phyloP scores from a whole-genome alignment of 2,329 filamentous ascomycete genomes.

The Trichoderma sp. region DNA sequence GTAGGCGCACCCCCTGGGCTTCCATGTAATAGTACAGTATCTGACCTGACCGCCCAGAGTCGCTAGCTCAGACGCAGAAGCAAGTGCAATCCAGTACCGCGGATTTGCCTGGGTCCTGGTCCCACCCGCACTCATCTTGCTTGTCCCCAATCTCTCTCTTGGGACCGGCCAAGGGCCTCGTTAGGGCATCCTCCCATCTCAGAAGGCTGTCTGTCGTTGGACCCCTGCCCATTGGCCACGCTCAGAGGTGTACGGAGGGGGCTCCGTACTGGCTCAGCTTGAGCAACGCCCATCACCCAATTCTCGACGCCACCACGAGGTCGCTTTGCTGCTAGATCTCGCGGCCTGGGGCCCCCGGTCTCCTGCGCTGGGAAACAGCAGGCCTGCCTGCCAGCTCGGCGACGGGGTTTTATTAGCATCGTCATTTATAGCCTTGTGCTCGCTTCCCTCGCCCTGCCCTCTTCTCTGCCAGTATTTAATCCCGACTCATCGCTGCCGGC shows the following conservation, averaged over 20 bases:
- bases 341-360: conserved; percentile 30
- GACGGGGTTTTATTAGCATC: conserved; percentile 28
- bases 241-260: conserved; percentile 23
- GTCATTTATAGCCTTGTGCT: conserved; percentile 25
- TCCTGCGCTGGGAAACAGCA: conserved; percentile 22
- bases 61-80: conserved; percentile 35
- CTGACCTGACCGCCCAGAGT: conserved; percentile 29
- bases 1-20: conserved; percentile 21
- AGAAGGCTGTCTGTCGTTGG: conserved; percentile 5
- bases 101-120: conserved; percentile 33
- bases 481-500: conserved; percentile 14
- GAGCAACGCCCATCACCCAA: conserved; percentile 32
- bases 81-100: conserved; percentile 40
- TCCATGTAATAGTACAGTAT: conserved; percentile 14
- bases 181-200: conserved; percentile 25
- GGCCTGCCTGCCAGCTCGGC: conserved; percentile 26
- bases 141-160: conserved; percentile 24
- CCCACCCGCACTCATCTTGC: conserved; percentile 31
- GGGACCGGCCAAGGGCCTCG: conserved; percentile 21
- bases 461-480: conserved; percentile 23
- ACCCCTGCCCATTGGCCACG: conserved; percentile 24
- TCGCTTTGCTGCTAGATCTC: conserved; percentile 39
- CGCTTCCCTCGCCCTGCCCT: conserved; percentile 19
- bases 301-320: conserved; percentile 40
- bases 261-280: conserved; percentile 24